These are phyloP conservation scores for Leccinum sublutescens DNA, from an alignment of 768 basidiomycete genomes.

Conservation along the genomic window DNA sequence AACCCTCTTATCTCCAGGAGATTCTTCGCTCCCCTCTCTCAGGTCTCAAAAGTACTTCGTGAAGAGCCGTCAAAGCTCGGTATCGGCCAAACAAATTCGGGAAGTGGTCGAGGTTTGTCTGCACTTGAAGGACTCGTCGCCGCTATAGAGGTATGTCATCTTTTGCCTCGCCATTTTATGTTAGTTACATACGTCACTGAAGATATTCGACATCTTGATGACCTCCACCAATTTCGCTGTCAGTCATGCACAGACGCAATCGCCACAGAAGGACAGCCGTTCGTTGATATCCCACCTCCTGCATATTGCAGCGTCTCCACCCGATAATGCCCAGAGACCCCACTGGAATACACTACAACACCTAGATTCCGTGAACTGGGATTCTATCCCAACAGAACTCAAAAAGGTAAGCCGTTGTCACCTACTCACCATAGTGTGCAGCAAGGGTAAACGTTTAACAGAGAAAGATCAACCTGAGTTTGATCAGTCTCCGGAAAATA, in stretches of 20 bases:
- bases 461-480: conserved; percentile 59
- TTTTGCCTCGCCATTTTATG: not conserved
- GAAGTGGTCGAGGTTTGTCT: conserved; percentile 54
- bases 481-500: conserved; percentile 47
- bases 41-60: conserved; percentile 44
- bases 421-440: not conserved
- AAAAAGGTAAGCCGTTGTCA: conserved; percentile 46
- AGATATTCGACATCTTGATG: conserved; percentile 41
- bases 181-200: conserved; percentile 31
- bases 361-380: conserved; percentile 58
- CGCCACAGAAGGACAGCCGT: conserved; percentile 29
- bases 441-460: conserved; percentile 23
- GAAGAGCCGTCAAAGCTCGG: conserved; percentile 50
- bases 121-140: conserved; percentile 71
- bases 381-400: conserved; percentile 56
- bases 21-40: conserved; percentile 49
- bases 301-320: conserved; percentile 57
- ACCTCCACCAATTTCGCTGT: conserved; percentile 11
- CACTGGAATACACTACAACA: conserved; percentile 47
- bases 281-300: conserved; percentile 47
- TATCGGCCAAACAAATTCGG: conserved; percentile 53
- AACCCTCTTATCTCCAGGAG: conserved; percentile 54
- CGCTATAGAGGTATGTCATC: conserved; percentile 57
- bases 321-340: conserved; percentile 55
- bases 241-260: conserved; percentile 17